Evolutionary conservation across 805 yeast species (phyloP), one percentile per base, ranked within the genome.

Genomic region (Pichia californica): DNA sequence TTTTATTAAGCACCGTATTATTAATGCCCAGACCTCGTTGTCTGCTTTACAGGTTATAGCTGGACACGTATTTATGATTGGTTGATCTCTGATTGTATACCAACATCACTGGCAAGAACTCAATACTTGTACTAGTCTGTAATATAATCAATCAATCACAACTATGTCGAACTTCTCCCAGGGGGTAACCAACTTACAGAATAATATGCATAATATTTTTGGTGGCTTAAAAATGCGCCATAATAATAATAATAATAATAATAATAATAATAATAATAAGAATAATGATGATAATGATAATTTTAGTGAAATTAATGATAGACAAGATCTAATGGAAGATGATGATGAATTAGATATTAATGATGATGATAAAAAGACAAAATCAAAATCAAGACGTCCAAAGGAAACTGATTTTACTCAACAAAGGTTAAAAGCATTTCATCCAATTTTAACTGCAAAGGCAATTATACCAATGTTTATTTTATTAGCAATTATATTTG

Each of bases 371-470:
- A 69, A 69, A 47, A 33, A 37, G 4, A 15, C 37, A 4, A 28
- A 25, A 14, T 69, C 65, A 36, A 77, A 74, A 58, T 69, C 71
- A 31, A 75, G 80, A 59, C 76, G 79, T 58, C 93, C 93, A 13
- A 78, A 77, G 38, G 82, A 73, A 46, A 71, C 67, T 56, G 75
- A 74, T 10, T 77, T 77, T 52, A 70, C 77, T 37, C 82, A 77
- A 55, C 82, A 77, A 52, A 59, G 74, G 45, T 61, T 77, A 42
- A 68, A 64, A 42, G 81, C 81, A 0, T 66, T 68, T 48, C 74
- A 75, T 57, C 99, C 98, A 2, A 87, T 91, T 41, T 72, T 91
- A 45, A 86, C 97, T 2, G 97, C 98, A 21, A 82, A 81, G 55
- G 83, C 94, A 10, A 96, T 91, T 45, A 77, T 93, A 39, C 98